Evolutionary conservation across 768 basidiomycete species (phyloP), one percentile per base, ranked within the genome.

Genomic region (Amanita pallidorosea): DNA sequence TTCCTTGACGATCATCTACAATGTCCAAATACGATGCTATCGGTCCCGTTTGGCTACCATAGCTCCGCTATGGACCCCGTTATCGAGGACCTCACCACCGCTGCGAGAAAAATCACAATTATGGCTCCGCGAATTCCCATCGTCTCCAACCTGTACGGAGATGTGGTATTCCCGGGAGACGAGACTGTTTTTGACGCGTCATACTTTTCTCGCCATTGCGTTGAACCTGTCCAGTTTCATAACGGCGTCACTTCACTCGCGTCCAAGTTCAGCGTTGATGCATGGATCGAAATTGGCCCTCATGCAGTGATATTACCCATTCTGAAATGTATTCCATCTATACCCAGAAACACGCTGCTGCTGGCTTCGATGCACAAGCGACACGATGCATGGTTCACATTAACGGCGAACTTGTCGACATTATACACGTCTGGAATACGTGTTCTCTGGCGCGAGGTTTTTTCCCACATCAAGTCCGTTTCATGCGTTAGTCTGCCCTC

Each of bases 201-300:
- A 22, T 86, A 84, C 58, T 76, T 85, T 55, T 66, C 69, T 20
- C 73, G 67, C 12, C 85, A 87, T 54, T 83, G 81, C 56, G 65
- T 61, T 4, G 68, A 74, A 53, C 80, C 80, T 25, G 83, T 81
- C 41, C 69, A 62, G 27, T 85, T 85, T 56, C 65, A 72, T 12
- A 66, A 68, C 22, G 77, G 77, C 11, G 59, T 86, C 2, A 63
- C 60, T n/a, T 63, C 71, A 0, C 67, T 80, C 8, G 27, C 69
- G 1, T 54, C 65, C 5, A 53, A 52, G 12, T 20, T 61, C 37
- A 52, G 59, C 12, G 60, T 70, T 6, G 69, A 69, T 37, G 70
- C 69, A 0, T 86, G 79, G 78, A 67, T 88, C 7, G 85, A 88
- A 61, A 71, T 86, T 38, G 79, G 85, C 2, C 81, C 85, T 9